phyloP scores from a whole-genome alignment of 2,329 filamentous ascomycete genomes.

The Fusarium cicatricum region DNA sequence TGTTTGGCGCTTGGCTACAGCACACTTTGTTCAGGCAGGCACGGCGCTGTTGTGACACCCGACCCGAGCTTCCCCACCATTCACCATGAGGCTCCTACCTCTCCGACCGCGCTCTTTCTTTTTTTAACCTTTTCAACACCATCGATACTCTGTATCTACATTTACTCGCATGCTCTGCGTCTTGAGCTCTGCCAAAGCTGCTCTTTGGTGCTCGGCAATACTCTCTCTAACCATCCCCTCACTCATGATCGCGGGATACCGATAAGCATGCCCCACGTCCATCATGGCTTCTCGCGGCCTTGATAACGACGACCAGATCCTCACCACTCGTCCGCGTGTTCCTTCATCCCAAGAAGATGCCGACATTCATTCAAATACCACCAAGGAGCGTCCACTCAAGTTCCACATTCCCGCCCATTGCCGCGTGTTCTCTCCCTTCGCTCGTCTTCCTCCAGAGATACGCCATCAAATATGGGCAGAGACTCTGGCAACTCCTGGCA shows the following conservation, averaged over 20 bases:
- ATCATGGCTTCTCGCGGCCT: slow-evolving; percentile 28
- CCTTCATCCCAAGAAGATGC: background rate
- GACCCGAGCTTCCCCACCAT: slow-evolving; percentile 16
- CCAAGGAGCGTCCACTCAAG: slow-evolving; percentile 30
- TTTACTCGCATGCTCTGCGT: background rate
- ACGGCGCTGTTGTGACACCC: background rate
- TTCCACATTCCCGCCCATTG: slow-evolving; percentile 46
- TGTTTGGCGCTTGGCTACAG: slow-evolving; percentile 9
- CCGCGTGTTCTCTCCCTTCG: slow-evolving; percentile 45
- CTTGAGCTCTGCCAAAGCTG: background rate
- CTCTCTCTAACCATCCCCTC: slow-evolving; percentile 14
- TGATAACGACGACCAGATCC: slow-evolving; percentile 9
- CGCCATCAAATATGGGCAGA: slow-evolving; percentile 48
- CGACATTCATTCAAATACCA: background rate
- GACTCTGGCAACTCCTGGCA: slow-evolving; percentile 45
- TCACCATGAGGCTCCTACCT: slow-evolving; percentile 12
- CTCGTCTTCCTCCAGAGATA: slow-evolving; percentile 47
- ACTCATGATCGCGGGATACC: slow-evolving; percentile 27
- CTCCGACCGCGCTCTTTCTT: slow-evolving; percentile 17
- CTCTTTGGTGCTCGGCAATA: background rate
- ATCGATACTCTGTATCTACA: slow-evolving; percentile 33
- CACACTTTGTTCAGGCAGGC: background rate
- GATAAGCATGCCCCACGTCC: slow-evolving; percentile 33
- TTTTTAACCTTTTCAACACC: slow-evolving; percentile 20
- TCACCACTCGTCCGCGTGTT: background rate